Base-by-base conservation (phyloP, 2,329 filamentous ascomycete genomes). In the Didymella sp. region DNA sequence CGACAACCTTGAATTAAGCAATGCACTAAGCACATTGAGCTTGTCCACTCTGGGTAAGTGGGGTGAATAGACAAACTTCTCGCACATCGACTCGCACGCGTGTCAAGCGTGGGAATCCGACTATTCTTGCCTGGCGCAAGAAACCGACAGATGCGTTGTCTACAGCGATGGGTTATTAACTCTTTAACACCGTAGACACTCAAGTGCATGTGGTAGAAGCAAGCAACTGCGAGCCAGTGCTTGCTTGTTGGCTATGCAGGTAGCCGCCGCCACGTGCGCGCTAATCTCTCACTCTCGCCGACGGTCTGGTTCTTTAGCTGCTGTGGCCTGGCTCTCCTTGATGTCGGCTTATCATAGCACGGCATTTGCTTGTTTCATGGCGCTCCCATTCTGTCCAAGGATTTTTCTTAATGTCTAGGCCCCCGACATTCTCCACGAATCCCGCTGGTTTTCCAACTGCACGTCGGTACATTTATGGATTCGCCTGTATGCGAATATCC, bases 191-290 rank as follows among this genome's bases (percentile, higher is more conserved):
- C 15, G n/a, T 3, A 21, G 8, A 24, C 6, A 15, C 15, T 11
- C 25, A 27, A 33, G 17, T 11, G 17, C 22, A 27, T 24, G 35
- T 28, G 22, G 51, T 48, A n/a, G 21, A 31, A 44, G 8, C 22
- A 55, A 55, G 51, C 51, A 55, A 37, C 17, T 28, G 15, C 28
- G 21, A 19, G 9, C 9, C 30, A 37, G 24, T 55, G 51, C 51
- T 49, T 49, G 30, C 9, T 13, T 19, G 30, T 43, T 44, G 19
- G 30, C 30, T 22, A 44, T 31, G 38, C 43, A 49, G 30, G 38
- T 27, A 21, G 24, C 24, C 28, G 43, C 27, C 37, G n/a, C 33
- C 51, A 44, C 22, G n/a, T 25, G 19, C 2, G 30, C 13, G 19
- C 22, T 28, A 35, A 15, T 19, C 35, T 24, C n/a, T 28, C 21